Evolutionary conservation across 306 rosid species (phyloP).

Genomic region (Lithocarpus polystachyus): DNA sequence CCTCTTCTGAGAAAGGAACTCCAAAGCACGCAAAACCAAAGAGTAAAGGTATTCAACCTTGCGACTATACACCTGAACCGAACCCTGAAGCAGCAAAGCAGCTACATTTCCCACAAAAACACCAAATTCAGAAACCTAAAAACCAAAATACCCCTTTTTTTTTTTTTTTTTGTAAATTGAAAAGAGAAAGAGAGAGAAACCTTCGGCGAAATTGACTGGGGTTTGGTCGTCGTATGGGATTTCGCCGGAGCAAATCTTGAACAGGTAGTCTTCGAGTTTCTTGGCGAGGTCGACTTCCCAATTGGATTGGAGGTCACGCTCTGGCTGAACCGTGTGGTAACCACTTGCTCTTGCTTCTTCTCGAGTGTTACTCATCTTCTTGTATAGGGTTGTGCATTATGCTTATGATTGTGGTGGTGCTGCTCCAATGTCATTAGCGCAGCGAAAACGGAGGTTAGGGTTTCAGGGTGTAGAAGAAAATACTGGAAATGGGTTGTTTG

Average conservation of each 20-base stretch:
- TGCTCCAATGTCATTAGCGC: slow-evolving; percentile 13
- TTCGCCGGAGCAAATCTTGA: slow-evolving; percentile 85
- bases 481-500: background rate
- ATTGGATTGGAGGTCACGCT: slow-evolving; percentile 84
- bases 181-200: slow-evolving; percentile 18
- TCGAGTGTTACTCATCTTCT: slow-evolving; percentile 49
- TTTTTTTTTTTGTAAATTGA: too few relatives aligned
- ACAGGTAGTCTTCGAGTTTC: slow-evolving; percentile 76
- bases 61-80: slow-evolving; percentile 91
- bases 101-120: slow-evolving; percentile 56
- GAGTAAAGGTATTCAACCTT: slow-evolving; percentile 88
- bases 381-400: slow-evolving; percentile 11
- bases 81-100: slow-evolving; percentile 93
- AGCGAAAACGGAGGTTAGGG: slow-evolving; percentile 33
- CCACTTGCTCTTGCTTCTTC: slow-evolving; percentile 37
- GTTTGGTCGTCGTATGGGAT: slow-evolving; percentile 53
- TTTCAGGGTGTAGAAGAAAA: slow-evolving; percentile 16
- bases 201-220: slow-evolving; percentile 84
- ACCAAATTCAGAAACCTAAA: slow-evolving; percentile 19
- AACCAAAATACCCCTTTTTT: background rate
- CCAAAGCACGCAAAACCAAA: slow-evolving; percentile 86
- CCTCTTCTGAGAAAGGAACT: slow-evolving; percentile 93
- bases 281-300: slow-evolving; percentile 96
- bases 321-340: slow-evolving; percentile 72
- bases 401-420: slow-evolving; percentile 2